These are phyloP conservation scores for Candida verbasci DNA, from an alignment of 805 yeast species.

Conservation along the genomic window DNA sequence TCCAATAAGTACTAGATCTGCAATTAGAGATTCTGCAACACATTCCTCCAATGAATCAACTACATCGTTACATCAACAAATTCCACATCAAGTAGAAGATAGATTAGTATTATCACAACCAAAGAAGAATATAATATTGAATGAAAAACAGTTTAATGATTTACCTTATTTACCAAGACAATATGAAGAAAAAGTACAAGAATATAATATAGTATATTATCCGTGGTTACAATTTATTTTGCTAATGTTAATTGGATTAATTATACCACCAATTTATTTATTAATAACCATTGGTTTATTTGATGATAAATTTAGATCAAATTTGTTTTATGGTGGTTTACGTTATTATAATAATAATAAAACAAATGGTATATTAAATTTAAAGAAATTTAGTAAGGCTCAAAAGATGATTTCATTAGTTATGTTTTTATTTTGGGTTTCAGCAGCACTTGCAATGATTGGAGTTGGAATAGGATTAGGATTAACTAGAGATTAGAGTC, in stretches of 20 bases:
- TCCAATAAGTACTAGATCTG: conserved; percentile 1
- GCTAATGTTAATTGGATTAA: conserved; percentile 28
- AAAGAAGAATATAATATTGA: conserved; percentile 1
- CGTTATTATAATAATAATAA: conserved; percentile 10
- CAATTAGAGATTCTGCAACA: background rate
- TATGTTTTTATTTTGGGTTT: conserved; percentile 32
- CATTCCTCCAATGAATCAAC: background rate
- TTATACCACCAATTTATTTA: conserved; percentile 37
- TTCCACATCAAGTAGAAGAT: background rate
- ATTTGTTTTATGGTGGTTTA: conserved; percentile 15
- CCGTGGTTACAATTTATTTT: conserved; percentile 16
- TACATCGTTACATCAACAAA: background rate
- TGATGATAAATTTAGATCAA: conserved; percentile 18
- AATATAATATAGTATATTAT: conserved; percentile 5
- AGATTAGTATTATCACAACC: conserved; percentile 6
- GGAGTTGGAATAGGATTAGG: conserved; percentile 37
- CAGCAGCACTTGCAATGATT: conserved; percentile 32
- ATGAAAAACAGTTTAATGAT: conserved; percentile 2
- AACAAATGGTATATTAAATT: conserved; percentile 4
- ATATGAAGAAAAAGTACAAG: conserved; percentile 3
- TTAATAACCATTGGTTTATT: conserved; percentile 31
- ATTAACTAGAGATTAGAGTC: conserved; percentile 6
- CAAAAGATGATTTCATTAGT: conserved; percentile 30
- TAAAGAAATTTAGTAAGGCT: conserved; percentile 13
- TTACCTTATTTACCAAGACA: background rate